Evolutionary conservation across 1,139 yeast species (phyloP), one percentile per base, ranked within the genome.

Genomic region (Arxiozyma slooffiae): DNA sequence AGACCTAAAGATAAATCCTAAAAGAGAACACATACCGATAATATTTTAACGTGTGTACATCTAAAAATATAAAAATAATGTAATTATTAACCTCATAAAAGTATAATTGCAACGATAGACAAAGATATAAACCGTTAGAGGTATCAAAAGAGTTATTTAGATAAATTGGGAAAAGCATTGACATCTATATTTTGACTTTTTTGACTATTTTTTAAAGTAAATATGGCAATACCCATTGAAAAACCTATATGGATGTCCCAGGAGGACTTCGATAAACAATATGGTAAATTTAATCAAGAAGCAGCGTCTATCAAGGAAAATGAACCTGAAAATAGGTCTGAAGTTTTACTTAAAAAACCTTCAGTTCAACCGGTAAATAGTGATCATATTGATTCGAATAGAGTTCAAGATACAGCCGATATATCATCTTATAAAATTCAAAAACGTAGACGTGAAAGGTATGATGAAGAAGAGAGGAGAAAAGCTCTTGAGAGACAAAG

Each of bases 191-290:
- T n/a, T n/a, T n/a, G n/a, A n/a, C n/a, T n/a, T 3, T 3, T 30
- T 30, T 30, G 14, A 11, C 3, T 14, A 4, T 16, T 30, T 14
- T 30, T 30, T 3, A n/a, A 30, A 30, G 14, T 30, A 41, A 41
- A 3, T 41, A 41, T 41, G 44, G 37, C 21, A 18, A 14, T 51
- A 26, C 57, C 53, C 46, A 66, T 67, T 34, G 67, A 63, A 40
- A 63, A 64, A 50, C 67, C 70, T 39, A 59, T 62, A 38, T 68
- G 73, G 72, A 67, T 69, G 71, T 61, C 69, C 34, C 67, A 68
- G 43, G 71, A 64, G 50, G 70, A 66, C 48, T 64, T 66, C 51
- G 67, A 63, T 46, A 59, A 59, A 47, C 65, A 63, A 41, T 62
- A 65, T 48, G 63, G 62, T 17, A 46, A 52, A 34, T 47, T 48